Evolutionary conservation across 345 rosid genomes (phyloP), one percentile per base, ranked within the genome.

Genomic region (Eucalyptus sp.): DNA sequence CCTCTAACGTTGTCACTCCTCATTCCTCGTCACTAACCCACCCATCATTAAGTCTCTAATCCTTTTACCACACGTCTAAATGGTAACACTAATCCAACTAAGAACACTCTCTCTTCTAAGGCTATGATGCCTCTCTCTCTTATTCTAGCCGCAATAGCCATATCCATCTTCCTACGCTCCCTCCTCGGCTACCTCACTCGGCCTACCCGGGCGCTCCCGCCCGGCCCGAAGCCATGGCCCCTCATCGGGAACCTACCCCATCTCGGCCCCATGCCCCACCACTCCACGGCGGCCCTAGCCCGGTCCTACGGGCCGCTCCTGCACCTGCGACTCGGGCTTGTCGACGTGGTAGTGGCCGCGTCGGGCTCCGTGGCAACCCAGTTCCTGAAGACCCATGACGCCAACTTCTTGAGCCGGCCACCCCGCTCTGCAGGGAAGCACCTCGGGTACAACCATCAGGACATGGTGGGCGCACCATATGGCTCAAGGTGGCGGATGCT

Each of bases 161-260:
- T 62, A 0, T 88, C 91, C 29, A 16, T 88, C 79, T 90, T 94
- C 9, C 29, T 93, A 17, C 91, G 86, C 89, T 80, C 87, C 88
- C 84, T 94, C 90, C 83, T 92, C 89, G 43, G 52, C 87, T 86
- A 89, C 85, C 90, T 92, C 43, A n/a, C 41, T 68, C 90, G 88
- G n/a, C 92, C 68, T 37, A 24, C 89, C 64, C 91, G 46, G 7
- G 89, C 87, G 29, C 95, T 96, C 29, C 99, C 98, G 8, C 99
- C 98, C 0, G 99, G 99, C 4, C 99, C 99, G 0, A 94, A 46
- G 44, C 98, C 98, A 76, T 95, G 99, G 99, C 99, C 99, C 3
- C 85, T 97, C 7, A 25, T 97, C 10, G 98, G 99, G 13, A 96
- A 96, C 95, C 93, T 97, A 12, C 98, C 96, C 18, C 99, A 97